These are phyloP conservation scores for Penicillium turbatum DNA, from an alignment of 495 filamentous ascomycete genomes.

Conservation along the genomic window DNA sequence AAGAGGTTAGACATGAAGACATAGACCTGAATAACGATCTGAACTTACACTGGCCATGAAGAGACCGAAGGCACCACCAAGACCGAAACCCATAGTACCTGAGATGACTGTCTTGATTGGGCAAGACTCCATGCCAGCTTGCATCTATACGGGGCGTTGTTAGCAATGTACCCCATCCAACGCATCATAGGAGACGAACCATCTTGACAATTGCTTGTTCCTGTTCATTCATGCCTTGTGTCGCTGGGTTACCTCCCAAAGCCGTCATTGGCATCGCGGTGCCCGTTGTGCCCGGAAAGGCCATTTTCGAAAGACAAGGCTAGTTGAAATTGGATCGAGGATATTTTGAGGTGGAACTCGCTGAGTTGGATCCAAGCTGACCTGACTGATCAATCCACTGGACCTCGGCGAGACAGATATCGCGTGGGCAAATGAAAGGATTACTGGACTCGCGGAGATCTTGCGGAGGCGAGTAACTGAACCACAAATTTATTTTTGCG, in stretches of 20 bases:
- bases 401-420: not conserved
- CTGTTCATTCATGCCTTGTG: conserved; percentile 48
- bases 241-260: conserved; percentile 26
- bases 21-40: not conserved
- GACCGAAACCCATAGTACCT: conserved; percentile 81
- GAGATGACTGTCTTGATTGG: conserved; percentile 76
- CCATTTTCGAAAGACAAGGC: conserved; percentile 32
- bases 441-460: conserved; percentile 23
- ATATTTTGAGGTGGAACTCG: not conserved
- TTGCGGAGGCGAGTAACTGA: conserved; percentile 32
- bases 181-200: conserved; percentile 39
- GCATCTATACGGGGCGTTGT: conserved; percentile 52
- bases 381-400: not conserved
- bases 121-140: conserved; percentile 83
- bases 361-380: not conserved
- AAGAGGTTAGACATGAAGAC: not conserved
- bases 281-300: conserved; percentile 42
- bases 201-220: conserved; percentile 52
- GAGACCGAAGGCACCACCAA: conserved; percentile 87
- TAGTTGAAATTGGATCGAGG: not conserved
- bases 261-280: conserved; percentile 28
- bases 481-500: conserved; percentile 35
- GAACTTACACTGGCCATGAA: conserved; percentile 85
- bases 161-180: conserved; percentile 18
- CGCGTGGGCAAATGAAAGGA: not conserved